Conservation (phyloP, 1,139 yeast genomes). For the Insectozyma bohioensis region DNA sequence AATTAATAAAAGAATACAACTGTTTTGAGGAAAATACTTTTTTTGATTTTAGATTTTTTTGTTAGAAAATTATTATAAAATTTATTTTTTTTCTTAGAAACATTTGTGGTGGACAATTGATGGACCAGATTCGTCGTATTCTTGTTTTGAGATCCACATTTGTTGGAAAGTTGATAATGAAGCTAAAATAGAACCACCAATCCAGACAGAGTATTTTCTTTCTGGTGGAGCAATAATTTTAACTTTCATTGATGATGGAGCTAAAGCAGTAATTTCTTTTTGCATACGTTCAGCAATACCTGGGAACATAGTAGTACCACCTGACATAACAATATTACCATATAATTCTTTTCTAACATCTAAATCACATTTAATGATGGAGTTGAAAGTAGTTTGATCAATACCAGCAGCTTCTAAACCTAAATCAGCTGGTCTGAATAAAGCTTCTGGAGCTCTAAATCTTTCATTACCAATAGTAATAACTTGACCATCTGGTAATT, state of each 20-base stretch:
- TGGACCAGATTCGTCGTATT: constrained; percentile 99
- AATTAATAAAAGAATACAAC: constrained; percentile 2
- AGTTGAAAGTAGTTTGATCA: constrained; percentile 99
- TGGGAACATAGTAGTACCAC: constrained; percentile 99
- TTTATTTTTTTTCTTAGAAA: constrained; percentile 68
- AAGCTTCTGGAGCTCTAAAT: constrained; percentile 99
- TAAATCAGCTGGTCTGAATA: constrained; percentile 97
- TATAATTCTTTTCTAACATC: constrained; percentile 99
- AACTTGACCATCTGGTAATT: constrained; percentile 99
- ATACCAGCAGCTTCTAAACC: constrained; percentile 99
- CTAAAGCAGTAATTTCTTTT: constrained; percentile 98
- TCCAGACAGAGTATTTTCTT: constrained; percentile 99
- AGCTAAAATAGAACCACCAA: constrained; percentile 99
- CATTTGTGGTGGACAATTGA: constrained; percentile 99
- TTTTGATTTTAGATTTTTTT: too few relatives aligned
- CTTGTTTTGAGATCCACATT: constrained; percentile 97
- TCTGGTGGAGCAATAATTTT: constrained; percentile 99
- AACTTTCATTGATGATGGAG: constrained; percentile 99
- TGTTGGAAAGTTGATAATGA: constrained; percentile 99
- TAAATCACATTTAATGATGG: constrained; percentile 98
- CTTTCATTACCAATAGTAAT: constrained; percentile 99
- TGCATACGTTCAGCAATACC: constrained; percentile 99
- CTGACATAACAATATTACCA: constrained; percentile 99
- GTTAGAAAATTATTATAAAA: not conserved
- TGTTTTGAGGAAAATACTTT: too few relatives aligned